Evolutionary conservation across 148 eudicot species (phyloP).

Genomic region (Rhododendron simsii): DNA sequence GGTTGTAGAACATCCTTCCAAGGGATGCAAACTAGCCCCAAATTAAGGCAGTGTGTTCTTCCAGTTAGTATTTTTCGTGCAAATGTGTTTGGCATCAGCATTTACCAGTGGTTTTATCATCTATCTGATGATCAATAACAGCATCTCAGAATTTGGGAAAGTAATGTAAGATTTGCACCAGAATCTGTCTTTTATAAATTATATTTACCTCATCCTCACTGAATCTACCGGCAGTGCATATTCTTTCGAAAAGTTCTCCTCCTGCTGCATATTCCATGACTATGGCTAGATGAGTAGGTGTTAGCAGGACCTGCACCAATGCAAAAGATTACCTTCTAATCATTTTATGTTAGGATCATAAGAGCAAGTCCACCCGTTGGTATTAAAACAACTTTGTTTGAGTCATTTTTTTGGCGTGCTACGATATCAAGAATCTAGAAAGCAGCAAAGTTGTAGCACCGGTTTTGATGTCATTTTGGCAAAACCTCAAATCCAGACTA

Average conservation of each 20-base stretch:
- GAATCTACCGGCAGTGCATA: slow-evolving; percentile 50
- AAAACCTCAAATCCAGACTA: not conserved
- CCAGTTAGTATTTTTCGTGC: not conserved
- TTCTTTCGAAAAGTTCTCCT: slow-evolving; percentile 56
- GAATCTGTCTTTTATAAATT: not conserved
- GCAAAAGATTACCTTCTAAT: not conserved
- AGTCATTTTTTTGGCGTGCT: not conserved
- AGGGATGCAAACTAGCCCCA: not conserved
- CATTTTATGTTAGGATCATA: not conserved
- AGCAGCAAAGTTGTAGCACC: not conserved
- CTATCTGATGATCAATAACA: not conserved
- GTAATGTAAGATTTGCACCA: not conserved
- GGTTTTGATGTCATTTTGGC: not conserved
- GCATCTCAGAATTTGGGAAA: not conserved
- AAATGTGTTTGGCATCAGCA: not conserved
- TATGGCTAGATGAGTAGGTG: slow-evolving; percentile 62
- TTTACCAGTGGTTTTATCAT: not conserved
- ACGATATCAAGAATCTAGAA: not conserved
- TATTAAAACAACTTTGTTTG: not conserved
- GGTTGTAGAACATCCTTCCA: not conserved
- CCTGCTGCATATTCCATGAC: slow-evolving; percentile 75
- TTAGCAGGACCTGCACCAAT: slow-evolving; percentile 37
- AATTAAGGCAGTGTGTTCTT: not conserved
- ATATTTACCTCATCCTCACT: slow-evolving; percentile 53
- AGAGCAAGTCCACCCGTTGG: not conserved